Percentiles rank a stretch among this genome's conserved stretches.
phyloP scores from a whole-genome alignment of 1,139 yeast species.

The Yarrowia galli region DNA sequence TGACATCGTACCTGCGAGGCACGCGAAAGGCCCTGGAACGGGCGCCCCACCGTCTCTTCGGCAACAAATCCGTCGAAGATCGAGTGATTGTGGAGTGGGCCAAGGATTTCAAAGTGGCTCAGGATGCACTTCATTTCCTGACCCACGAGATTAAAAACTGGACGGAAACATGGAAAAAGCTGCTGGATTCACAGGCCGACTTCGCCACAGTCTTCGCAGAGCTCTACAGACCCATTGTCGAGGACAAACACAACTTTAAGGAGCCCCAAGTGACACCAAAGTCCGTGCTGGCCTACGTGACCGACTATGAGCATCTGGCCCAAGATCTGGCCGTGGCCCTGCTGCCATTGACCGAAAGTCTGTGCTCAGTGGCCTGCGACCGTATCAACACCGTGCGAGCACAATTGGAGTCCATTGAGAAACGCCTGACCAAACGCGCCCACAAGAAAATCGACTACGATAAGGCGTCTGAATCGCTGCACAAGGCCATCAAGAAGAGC shows the following conservation, averaged over 20 bases:
- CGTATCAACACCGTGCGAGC: constrained; percentile 46
- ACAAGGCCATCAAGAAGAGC: constrained; percentile 55
- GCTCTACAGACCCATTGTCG: constrained; percentile 55
- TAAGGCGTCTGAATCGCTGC: constrained; percentile 54
- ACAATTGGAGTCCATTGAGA: constrained; percentile 51
- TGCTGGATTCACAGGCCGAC: constrained; percentile 52
- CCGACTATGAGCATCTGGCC: constrained; percentile 50
- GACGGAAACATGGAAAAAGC: constrained; percentile 54
- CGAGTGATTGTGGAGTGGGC: constrained; percentile 59
- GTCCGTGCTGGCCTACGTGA: constrained; percentile 42
- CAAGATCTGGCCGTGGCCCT: constrained; percentile 54
- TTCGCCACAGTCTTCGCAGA: constrained; percentile 51
- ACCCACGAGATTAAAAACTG: constrained; percentile 52
- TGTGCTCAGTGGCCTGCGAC: constrained; percentile 43
- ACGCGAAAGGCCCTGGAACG: constrained; percentile 52
- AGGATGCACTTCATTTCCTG: constrained; percentile 57
- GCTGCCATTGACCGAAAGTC: constrained; percentile 44
- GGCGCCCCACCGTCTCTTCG: constrained; percentile 52
- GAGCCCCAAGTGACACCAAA: constrained; percentile 33
- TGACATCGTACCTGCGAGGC: constrained; percentile 43
- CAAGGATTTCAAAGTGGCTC: constrained; percentile 57
- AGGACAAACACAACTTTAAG: constrained; percentile 44
- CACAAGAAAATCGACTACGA: constrained; percentile 58
- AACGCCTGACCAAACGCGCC: constrained; percentile 58
- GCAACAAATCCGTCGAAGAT: constrained; percentile 56